These are phyloP conservation scores for Garcia nutans DNA, from an alignment of 345 rosid genomes.

Conservation along the genomic window DNA sequence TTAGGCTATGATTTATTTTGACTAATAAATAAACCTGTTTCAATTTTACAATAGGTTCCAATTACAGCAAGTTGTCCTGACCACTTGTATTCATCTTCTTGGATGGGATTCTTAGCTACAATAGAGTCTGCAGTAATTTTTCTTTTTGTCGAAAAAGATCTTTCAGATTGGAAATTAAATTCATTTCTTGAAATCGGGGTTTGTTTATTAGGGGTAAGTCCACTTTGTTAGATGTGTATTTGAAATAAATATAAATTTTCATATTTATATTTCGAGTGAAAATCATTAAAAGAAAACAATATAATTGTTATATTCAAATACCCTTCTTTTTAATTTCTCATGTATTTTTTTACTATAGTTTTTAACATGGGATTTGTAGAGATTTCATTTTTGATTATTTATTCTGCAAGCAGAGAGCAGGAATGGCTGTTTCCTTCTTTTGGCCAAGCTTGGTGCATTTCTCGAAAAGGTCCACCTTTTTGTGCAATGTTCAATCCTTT, in stretches of 20 bases:
- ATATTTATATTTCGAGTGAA: no score
- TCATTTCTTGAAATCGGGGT: slow-evolving; percentile 12
- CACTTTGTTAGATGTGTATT: no score
- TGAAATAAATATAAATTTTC: no score
- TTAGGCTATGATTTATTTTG: no score
- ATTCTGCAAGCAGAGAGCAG: not conserved
- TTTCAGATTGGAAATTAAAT: slow-evolving; percentile 18
- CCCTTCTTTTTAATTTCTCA: not conserved
- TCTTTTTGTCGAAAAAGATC: slow-evolving; percentile 7
- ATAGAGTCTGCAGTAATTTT: slow-evolving; percentile 24
- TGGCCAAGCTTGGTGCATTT: slow-evolving; percentile 18
- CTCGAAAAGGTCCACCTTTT: slow-evolving; percentile 20
- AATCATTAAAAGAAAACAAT: no score
- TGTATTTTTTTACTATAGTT: not conserved
- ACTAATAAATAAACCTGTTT: not conserved
- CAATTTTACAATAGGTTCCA: slow-evolving; percentile 38
- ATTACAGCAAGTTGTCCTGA: slow-evolving; percentile 46
- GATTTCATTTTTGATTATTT: not conserved
- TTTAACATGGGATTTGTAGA: not conserved
- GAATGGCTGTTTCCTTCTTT: not conserved
- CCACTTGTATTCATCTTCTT: slow-evolving; percentile 48
- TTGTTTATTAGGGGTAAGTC: slow-evolving; percentile 14
- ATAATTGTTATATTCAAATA: no score
- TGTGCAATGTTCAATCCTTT: slow-evolving; percentile 28
- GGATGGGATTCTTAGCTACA: slow-evolving; percentile 55